phyloP scores from a whole-genome alignment of 306 rosid genomes.

The Dryas alaskensis region DNA sequence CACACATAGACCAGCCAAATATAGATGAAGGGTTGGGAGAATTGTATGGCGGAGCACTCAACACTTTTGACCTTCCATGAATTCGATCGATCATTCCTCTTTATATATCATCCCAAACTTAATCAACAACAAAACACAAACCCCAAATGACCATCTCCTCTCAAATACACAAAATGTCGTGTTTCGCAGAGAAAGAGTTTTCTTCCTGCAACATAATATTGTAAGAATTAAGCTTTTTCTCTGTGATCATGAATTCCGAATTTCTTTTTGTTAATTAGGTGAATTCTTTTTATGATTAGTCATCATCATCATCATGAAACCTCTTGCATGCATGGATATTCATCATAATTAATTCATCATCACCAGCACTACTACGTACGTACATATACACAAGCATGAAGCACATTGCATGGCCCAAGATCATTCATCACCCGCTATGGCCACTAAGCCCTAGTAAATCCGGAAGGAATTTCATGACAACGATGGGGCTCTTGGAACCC shows the following conservation, averaged over 20 bases:
- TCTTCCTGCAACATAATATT: background rate
- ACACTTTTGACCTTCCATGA: background rate
- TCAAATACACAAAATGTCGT: background rate
- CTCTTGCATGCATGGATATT: slow-evolving; percentile 5
- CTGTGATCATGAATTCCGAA: background rate
- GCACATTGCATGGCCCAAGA: slow-evolving; percentile 17
- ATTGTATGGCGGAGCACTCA: slow-evolving; percentile 10
- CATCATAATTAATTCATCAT: background rate
- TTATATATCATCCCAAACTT: background rate
- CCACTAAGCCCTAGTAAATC: too few relatives aligned
- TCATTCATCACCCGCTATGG: slow-evolving; percentile 8
- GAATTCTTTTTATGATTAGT: background rate
- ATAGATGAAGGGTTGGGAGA: background rate
- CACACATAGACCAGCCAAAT: background rate
- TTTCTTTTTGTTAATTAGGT: background rate
- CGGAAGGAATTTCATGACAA: background rate
- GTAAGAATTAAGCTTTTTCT: background rate
- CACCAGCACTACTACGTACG: background rate
- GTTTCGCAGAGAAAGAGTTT: background rate
- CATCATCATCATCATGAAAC: background rate
- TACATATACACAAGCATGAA: too few relatives aligned
- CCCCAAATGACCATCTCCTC: background rate
- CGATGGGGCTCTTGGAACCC: background rate
- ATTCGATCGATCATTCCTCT: background rate
- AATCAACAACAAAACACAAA: background rate